Percentiles rank a stretch among this genome's conserved stretches.
Conservation (phyloP, 2,329 filamentous ascomycete genomes). For the Amauroascus verrucosus region DNA sequence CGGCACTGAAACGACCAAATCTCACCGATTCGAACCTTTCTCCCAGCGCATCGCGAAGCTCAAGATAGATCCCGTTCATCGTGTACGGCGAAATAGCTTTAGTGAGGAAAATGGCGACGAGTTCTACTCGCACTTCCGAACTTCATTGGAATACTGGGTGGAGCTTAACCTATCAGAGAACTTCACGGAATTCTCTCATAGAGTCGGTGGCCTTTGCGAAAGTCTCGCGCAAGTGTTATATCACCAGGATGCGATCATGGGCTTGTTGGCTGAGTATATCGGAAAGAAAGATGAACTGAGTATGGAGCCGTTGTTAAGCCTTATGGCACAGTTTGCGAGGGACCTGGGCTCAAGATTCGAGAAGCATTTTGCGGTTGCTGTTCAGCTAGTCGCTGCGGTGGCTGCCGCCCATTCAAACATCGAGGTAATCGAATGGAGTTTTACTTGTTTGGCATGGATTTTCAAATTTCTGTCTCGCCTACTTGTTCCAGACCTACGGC, state of each 20-base stretch:
- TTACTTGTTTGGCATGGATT: constrained; percentile 83
- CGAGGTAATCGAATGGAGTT: constrained; percentile 95
- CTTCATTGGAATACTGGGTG: constrained; percentile 74
- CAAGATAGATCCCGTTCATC: constrained; percentile 86
- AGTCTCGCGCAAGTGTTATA: constrained; percentile 86
- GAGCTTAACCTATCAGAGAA: constrained; percentile 80
- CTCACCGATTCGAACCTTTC: constrained; percentile 86
- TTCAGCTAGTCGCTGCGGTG: constrained; percentile 65
- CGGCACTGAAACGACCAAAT: constrained; percentile 64
- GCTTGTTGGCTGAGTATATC: constrained; percentile 63
- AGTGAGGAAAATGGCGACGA: constrained; percentile 65
- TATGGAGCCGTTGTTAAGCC: constrained; percentile 73
- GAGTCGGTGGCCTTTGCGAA: constrained; percentile 69
- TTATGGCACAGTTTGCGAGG: constrained; percentile 90
- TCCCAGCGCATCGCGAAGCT: constrained; percentile 80
- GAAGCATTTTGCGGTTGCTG: constrained; percentile 67
- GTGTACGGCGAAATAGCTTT: constrained; percentile 70
- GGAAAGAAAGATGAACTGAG: constrained; percentile 65
- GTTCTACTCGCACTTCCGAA: constrained; percentile 77
- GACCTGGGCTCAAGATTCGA: constrained; percentile 82
- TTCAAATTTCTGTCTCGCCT: constrained; percentile 94
- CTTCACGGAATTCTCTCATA: constrained; percentile 66
- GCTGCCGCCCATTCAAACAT: constrained; percentile 67
- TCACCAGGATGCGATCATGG: constrained; percentile 78
- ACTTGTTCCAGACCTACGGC: constrained; percentile 71